Evolutionary conservation across 2,329 filamentous ascomycete species (phyloP), one percentile per base, ranked within the genome.

Genomic region (Calonectria henricotiae): DNA sequence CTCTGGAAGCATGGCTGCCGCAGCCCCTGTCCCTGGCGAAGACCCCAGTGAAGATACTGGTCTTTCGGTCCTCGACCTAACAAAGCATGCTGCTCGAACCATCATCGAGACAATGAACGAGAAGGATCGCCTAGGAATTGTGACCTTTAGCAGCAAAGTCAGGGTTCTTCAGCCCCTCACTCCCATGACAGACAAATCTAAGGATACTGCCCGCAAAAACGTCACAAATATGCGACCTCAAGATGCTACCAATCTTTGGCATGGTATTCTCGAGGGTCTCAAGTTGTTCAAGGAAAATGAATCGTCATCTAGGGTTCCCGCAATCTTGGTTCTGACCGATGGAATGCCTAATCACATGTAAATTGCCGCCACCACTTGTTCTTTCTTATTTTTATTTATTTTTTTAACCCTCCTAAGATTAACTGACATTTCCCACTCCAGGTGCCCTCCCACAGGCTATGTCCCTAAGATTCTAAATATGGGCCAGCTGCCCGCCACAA

Each of bases 81-180:
- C 86, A 47, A 91, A 90, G 74, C 89, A 91, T 73, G 88, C 89
- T 1, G 86, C 88, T 1, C 83, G 84, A 7, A 90, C 89, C 8
- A 89, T 91, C 20, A 75, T 90, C 11, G 86, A 89, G 73, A 89
- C 88, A 0, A 80, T 91, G 71, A 82, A 87, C 35, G 83, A 86
- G n/a, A 73, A 78, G 0, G 89, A 92, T 73, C 82, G 89, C 5
- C 79, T 91, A 0, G 89, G 87, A 5, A 88, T 92, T 37, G 87
- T 91, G 2, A 88, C 87, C 0, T 91, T 91, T 70, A 81, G 83
- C 3, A 79, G 74, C 12, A 73, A 78, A 2, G 84, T 85, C 8
- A 80, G 78, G 54, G 83, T 84, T 4, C 72, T 89, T 1, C 87
- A 88, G 70, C 68, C 77, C 0, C 83, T 91, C 23, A 79, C 80